Evolutionary conservation across 192 early-diverging fungal species (phyloP).

Genomic region (Chytriomyces hyalinus): DNA sequence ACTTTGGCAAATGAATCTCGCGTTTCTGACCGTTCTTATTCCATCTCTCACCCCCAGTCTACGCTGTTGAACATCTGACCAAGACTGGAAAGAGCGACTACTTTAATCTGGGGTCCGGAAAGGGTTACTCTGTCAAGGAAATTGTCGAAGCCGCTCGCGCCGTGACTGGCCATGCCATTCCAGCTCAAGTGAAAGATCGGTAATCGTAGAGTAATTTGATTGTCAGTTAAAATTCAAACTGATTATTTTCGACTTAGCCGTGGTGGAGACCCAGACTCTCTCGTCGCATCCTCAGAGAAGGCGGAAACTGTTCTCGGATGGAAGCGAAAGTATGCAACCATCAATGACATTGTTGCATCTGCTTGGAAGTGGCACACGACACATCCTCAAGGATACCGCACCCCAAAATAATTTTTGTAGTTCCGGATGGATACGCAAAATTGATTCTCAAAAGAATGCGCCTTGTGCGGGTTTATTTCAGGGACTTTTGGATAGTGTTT

Average conservation of each 20-base stretch:
- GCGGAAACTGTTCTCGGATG: conserved; percentile 60
- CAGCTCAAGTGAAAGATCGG: conserved; percentile 65
- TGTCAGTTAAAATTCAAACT: background rate
- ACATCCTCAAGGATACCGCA: conserved; percentile 46
- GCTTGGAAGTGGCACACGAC: conserved; percentile 62
- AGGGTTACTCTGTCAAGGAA: conserved; percentile 91
- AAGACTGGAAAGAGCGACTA: conserved; percentile 64
- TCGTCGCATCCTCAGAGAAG: conserved; percentile 58
- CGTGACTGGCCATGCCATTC: conserved; percentile 81
- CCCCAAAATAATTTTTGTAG: background rate
- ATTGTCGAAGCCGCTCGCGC: conserved; percentile 83
- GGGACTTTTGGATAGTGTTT: too few relatives aligned
- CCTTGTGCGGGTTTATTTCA: too few relatives aligned
- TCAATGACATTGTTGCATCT: conserved; percentile 56
- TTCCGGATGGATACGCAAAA: background rate
- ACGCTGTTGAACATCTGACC: conserved; percentile 78
- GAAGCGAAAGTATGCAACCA: conserved; percentile 50
- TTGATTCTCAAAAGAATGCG: too few relatives aligned
- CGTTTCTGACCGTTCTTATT: background rate
- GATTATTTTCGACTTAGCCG: conserved; percentile 36
- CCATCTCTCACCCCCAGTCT: conserved; percentile 8
- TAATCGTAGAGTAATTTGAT: background rate
- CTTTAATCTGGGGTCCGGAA: conserved; percentile 92
- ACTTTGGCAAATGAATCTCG: conserved; percentile 1
- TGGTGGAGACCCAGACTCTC: conserved; percentile 60